These are phyloP conservation scores for Capronia americana DNA, from an alignment of 2,329 filamentous ascomycete species.

Conservation along the genomic window DNA sequence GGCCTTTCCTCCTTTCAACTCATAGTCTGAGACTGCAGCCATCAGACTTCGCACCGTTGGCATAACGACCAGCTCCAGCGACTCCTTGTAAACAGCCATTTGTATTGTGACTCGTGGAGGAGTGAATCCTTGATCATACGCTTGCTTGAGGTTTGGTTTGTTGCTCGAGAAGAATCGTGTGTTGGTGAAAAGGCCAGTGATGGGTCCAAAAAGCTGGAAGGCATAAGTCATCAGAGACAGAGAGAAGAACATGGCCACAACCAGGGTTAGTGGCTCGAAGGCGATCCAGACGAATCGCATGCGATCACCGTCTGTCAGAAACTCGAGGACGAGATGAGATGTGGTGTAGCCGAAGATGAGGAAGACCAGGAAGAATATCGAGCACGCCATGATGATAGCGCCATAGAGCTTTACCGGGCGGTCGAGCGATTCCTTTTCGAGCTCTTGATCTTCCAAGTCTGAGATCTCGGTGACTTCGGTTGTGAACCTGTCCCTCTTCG, in stretches of 20 bases:
- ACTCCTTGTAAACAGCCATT: slow-evolving; percentile 87
- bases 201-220: slow-evolving; percentile 60
- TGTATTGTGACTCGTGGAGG: slow-evolving; percentile 71
- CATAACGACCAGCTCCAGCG: slow-evolving; percentile 69
- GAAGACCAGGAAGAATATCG: slow-evolving; percentile 70
- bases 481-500: slow-evolving; percentile 27
- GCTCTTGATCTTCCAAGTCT: slow-evolving; percentile 31
- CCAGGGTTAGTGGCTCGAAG: slow-evolving; percentile 30
- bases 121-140: slow-evolving; percentile 27
- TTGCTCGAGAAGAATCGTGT: slow-evolving; percentile 70
- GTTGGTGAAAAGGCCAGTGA: slow-evolving; percentile 53
- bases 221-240: slow-evolving; percentile 40
- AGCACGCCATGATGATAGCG: slow-evolving; percentile 64
- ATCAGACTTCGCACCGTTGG: slow-evolving; percentile 63
- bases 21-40: slow-evolving; percentile 64
- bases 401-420: slow-evolving; percentile 30
- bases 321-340: slow-evolving; percentile 72
- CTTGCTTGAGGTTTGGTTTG: slow-evolving; percentile 83
- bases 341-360: slow-evolving; percentile 72
- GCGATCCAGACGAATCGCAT: slow-evolving; percentile 64
- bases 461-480: slow-evolving; percentile 31
- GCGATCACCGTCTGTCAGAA: slow-evolving; percentile 68
- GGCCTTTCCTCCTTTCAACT: slow-evolving; percentile 58
- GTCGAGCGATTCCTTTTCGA: slow-evolving; percentile 34
- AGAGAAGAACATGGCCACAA: slow-evolving; percentile 34